A percentile compares a stretch with the other conserved stretches of the same genome.
Conservation (phyloP, 495 filamentous ascomycete genomes). For the Trichoderma orchidacearum region DNA sequence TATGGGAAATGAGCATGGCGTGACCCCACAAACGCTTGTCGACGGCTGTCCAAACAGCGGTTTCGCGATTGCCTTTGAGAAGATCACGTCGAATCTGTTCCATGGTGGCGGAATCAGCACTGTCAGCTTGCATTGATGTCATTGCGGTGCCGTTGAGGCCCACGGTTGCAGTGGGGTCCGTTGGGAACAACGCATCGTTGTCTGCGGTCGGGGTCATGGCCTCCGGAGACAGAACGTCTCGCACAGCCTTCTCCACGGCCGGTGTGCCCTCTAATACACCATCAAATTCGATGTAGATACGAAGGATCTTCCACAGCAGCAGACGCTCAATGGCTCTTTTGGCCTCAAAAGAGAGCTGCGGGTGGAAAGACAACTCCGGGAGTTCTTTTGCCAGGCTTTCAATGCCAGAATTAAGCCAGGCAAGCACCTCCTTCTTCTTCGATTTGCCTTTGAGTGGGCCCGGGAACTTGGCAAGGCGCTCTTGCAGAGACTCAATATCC, state of each 20-base stretch:
- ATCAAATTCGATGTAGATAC: constrained; percentile 72
- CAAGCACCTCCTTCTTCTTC: constrained; percentile 85
- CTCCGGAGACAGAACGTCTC: constrained; percentile 56
- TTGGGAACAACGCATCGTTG: constrained; percentile 9
- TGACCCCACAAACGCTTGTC: constrained; percentile 93
- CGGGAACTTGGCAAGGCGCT: constrained; percentile 67
- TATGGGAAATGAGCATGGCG: constrained; percentile 82
- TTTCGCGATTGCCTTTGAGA: constrained; percentile 69
- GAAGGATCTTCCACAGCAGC: constrained; percentile 77
- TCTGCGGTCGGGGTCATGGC: constrained; percentile 11
- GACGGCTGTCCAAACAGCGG: constrained; percentile 88
- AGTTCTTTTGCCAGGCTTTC: constrained; percentile 50
- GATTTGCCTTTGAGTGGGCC: constrained; percentile 78
- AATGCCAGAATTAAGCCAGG: constrained; percentile 70
- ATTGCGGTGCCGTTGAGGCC: constrained; percentile 4
- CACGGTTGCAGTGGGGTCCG: neutral
- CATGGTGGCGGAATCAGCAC: constrained; percentile 50
- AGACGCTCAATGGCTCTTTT: constrained; percentile 71
- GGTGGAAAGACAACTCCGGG: constrained; percentile 33
- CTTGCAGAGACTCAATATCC: constrained; percentile 52
- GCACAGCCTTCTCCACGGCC: constrained; percentile 57
- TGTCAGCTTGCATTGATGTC: constrained; percentile 35
- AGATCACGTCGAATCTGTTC: constrained; percentile 58
- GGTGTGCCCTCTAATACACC: constrained; percentile 64
- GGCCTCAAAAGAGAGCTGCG: constrained; percentile 29